Percentiles rank a stretch among this genome's conserved stretches.
Evolutionary conservation across 1,284 basidiomycete genomes (phyloP).

Genomic region (Malassezia restricta): DNA sequence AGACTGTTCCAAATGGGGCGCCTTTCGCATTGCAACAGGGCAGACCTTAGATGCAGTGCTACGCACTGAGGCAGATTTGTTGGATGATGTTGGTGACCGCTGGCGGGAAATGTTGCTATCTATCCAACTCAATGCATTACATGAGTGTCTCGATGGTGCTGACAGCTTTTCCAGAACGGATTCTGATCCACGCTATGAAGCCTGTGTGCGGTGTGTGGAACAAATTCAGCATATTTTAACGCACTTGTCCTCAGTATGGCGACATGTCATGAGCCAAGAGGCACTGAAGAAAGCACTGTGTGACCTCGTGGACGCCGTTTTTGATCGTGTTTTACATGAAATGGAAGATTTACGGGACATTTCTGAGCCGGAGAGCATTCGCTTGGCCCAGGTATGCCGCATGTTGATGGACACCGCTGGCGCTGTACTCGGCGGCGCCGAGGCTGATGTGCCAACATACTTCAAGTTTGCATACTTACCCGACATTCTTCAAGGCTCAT

Average conservation of each 20-base stretch:
- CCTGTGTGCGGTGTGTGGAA: conserved; percentile 62
- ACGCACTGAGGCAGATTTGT: conserved; percentile 19
- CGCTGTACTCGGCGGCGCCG: conserved; percentile 53
- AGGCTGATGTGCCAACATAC: conserved; percentile 59
- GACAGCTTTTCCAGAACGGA: conserved; percentile 62
- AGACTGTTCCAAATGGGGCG: conserved; percentile 1
- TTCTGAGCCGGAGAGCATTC: conserved; percentile 73
- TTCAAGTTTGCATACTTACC: conserved; percentile 42
- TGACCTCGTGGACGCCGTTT: conserved; percentile 59
- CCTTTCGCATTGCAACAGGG: neutral
- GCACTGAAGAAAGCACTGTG: conserved; percentile 52
- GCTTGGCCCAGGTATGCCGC: conserved; percentile 66
- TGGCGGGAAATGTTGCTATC: conserved; percentile 31
- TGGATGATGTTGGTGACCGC: conserved; percentile 21
- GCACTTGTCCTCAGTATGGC: conserved; percentile 58
- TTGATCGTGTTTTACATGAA: conserved; percentile 60
- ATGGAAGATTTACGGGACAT: conserved; percentile 75
- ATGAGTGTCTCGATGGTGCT: conserved; percentile 54
- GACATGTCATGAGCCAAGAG: conserved; percentile 51
- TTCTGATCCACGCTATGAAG: conserved; percentile 63
- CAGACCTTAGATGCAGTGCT: conserved; percentile 9
- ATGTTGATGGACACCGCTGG: conserved; percentile 54
- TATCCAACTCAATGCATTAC: conserved; percentile 49
- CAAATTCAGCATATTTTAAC: conserved; percentile 60
- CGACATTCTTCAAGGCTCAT: conserved; percentile 36